Evolutionary conservation across 108 stramenopile species (phyloP).

Genomic region (Mayamaea pseudoterrestris): DNA sequence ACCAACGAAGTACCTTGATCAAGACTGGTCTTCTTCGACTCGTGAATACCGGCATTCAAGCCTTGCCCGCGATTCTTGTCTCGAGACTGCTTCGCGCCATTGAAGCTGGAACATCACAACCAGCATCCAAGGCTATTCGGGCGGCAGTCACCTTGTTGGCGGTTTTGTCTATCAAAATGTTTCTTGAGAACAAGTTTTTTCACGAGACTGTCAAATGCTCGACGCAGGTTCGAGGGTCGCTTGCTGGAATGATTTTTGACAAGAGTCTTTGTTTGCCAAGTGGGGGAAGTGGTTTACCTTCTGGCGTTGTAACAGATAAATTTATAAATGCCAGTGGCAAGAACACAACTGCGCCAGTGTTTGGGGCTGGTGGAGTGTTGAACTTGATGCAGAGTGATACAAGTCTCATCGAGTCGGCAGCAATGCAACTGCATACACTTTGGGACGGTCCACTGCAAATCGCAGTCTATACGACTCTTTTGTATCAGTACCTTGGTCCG

Average conservation of each 20-base stretch:
- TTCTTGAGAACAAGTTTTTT: constrained; percentile 84
- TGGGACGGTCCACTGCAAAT: constrained; percentile 78
- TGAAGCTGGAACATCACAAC: constrained; percentile 38
- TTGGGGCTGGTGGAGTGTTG: constrained; percentile 56
- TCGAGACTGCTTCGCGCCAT: constrained; percentile 49
- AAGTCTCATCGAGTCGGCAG: constrained; percentile 55
- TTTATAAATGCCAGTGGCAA: constrained; percentile 2
- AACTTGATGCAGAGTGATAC: constrained; percentile 86
- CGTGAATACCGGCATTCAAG: constrained; percentile 53
- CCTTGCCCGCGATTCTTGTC: constrained; percentile 58
- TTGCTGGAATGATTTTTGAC: constrained; percentile 70
- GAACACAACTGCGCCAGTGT: constrained; percentile 12
- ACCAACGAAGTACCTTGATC: constrained; percentile 31
- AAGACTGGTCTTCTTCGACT: constrained; percentile 51
- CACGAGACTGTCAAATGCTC: constrained; percentile 59
- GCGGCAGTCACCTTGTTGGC: constrained; percentile 32
- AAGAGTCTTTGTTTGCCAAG: constrained; percentile 64
- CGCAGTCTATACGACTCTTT: constrained; percentile 41
- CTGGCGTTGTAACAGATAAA: too few relatives aligned
- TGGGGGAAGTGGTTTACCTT: constrained; percentile 25
- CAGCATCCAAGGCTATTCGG: constrained; percentile 22
- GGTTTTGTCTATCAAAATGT: constrained; percentile 61
- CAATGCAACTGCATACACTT: constrained; percentile 69
- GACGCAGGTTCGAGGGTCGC: constrained; percentile 52
- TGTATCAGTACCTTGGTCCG: constrained; percentile 46